phyloP scores from a whole-genome alignment of 169 alveolate genomes.

The Plasmodium vivax region DNA sequence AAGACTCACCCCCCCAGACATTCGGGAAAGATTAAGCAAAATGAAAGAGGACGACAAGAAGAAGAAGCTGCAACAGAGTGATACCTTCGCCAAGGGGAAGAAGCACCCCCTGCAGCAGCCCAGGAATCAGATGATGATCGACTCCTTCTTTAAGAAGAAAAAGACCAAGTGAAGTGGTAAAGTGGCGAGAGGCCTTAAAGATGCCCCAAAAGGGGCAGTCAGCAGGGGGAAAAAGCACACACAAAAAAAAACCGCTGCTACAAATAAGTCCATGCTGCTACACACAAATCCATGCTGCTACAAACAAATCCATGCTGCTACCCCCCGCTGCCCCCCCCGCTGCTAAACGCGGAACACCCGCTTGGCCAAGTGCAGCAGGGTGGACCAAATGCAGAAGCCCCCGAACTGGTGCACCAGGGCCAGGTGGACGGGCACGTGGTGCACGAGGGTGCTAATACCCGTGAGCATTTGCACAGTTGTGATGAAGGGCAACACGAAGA shows the following conservation, averaged over 20 bases:
- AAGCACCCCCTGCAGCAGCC: constrained; percentile 44
- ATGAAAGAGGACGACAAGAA: constrained; percentile 33
- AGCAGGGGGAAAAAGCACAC: not conserved
- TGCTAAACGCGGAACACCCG: not conserved
- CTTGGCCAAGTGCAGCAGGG: constrained; percentile 75
- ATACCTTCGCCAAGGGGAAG: constrained; percentile 21
- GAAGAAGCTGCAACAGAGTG: constrained; percentile 31
- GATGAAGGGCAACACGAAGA: constrained; percentile 79
- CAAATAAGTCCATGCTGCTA: not conserved
- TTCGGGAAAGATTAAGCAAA: constrained; percentile 25
- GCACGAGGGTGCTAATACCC: constrained; percentile 79
- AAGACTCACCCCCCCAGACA: constrained; percentile 36
- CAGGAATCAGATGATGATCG: constrained; percentile 51
- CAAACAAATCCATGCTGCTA: not conserved
- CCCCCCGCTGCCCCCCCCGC: too few relatives aligned
- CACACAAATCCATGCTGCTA: too few relatives aligned
- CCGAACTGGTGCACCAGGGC: constrained; percentile 84
- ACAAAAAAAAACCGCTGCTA: not conserved
- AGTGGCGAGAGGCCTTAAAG: not conserved
- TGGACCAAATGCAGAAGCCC: constrained; percentile 81
- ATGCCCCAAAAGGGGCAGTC: not conserved
- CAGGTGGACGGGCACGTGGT: constrained; percentile 83
- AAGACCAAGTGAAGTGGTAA: constrained; percentile 8
- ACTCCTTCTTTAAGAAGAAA: constrained; percentile 66
- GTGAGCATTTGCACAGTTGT: constrained; percentile 79